Base-by-base conservation (phyloP, 495 filamentous ascomycete genomes). In the Penicillium taxi region DNA sequence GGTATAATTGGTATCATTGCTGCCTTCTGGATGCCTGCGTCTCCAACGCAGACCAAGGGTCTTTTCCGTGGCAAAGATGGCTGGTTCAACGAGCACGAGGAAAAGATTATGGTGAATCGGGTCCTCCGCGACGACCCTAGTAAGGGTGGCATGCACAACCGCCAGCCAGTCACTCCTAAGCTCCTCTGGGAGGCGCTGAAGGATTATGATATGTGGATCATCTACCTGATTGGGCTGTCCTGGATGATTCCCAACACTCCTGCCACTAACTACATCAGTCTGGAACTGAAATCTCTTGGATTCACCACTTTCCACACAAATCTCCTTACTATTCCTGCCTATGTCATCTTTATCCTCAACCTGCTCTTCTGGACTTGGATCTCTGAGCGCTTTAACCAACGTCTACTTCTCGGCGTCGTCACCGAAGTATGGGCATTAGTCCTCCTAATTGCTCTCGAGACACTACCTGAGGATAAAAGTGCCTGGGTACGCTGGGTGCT, bases 61-160 rank as follows among this genome's bases (percentile, higher is more conserved):
- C 67, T 70, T 56, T 74, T 82, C 45, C 71, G 82, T 3, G 82
- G 84, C 1, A 82, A 79, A 37, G 59, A 81, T 3, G 82, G 81
- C 4, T 86, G 81, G 80, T 86, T 86, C 47, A 74, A 61, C 2
- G 70, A 44, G 16, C 39, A 39, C 15, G 64, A 66, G 36, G 56
- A 65, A 19, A 70, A 61, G n/a, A 84, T 86, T 48, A 75, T 86
- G 30, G 80, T 84, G 11, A 88, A 83, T 47, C 73, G 82, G 6
- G 65, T 86, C 3, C 59, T 86, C 9, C 72, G 81, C 6, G 83
- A 86, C 25, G 82, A 86, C 49, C 82, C 82, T 0, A 73, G 66
- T 30, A 85, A 86, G 53, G 75, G 75, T n/a, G 48, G 51, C 44
- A 80, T 80, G 76, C 70, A 80, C 58, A 81, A 80, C 43, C 66